Conservation (phyloP, 2,329 filamentous ascomycete species). For the Aureobasidium melanogenum region DNA sequence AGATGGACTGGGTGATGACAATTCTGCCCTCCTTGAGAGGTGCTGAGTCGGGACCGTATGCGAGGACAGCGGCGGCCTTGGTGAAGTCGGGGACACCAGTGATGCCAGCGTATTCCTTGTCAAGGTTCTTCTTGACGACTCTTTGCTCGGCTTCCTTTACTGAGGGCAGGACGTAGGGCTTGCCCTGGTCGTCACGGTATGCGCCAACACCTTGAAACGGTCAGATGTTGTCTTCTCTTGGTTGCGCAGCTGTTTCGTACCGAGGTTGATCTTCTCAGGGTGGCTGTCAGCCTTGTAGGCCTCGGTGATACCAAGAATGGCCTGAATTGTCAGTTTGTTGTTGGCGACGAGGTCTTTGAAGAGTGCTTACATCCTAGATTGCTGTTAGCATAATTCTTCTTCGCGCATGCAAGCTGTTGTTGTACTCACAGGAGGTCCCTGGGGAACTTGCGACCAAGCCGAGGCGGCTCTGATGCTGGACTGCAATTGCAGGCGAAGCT, state of each 20-base stretch:
- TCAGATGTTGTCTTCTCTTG: neutral
- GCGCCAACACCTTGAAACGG: slow-evolving; percentile 70
- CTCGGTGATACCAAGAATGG: slow-evolving; percentile 87
- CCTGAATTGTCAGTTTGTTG: slow-evolving; percentile 23
- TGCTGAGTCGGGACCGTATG: slow-evolving; percentile 74
- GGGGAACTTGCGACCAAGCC: slow-evolving; percentile 82
- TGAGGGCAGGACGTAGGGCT: slow-evolving; percentile 94
- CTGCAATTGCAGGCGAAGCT: slow-evolving; percentile 16
- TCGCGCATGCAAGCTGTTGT: neutral
- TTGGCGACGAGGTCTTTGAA: too few relatives aligned
- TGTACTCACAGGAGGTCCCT: slow-evolving; percentile 66
- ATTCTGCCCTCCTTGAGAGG: slow-evolving; percentile 67
- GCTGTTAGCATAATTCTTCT: neutral
- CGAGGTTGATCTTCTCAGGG: slow-evolving; percentile 94
- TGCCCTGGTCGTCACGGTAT: slow-evolving; percentile 96
- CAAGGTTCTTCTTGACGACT: slow-evolving; percentile 65
- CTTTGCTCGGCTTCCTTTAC: slow-evolving; percentile 83
- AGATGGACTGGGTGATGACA: slow-evolving; percentile 95
- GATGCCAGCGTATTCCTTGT: slow-evolving; percentile 98
- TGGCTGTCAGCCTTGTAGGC: slow-evolving; percentile 97
- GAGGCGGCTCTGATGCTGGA: slow-evolving; percentile 55
- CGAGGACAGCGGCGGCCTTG: slow-evolving; percentile 79
- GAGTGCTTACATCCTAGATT: neutral
- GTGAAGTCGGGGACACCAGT: slow-evolving; percentile 93
- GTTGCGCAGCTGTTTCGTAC: slow-evolving; percentile 37